Conservation (phyloP, 176 grass and related monocot species). For the Oryza nivara region DNA sequence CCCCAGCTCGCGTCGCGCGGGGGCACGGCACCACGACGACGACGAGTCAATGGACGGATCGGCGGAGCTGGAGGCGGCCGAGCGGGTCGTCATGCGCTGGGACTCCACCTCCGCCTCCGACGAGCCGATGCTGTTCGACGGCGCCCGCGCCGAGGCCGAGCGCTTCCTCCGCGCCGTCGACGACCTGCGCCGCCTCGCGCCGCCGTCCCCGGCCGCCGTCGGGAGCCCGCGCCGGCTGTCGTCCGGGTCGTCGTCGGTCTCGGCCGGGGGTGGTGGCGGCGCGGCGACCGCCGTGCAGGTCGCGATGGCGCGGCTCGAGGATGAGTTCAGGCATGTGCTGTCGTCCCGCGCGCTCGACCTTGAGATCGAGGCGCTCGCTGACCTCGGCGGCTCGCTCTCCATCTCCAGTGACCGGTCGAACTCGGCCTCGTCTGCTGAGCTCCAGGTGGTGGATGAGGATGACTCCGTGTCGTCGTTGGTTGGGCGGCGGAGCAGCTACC, state of each 20-base stretch:
- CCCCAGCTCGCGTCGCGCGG: slow-evolving; percentile 24
- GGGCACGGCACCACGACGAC: background rate
- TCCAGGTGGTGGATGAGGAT: slow-evolving; percentile 34
- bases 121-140: slow-evolving; percentile 63
- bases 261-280: background rate
- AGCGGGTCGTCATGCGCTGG: slow-evolving; percentile 59
- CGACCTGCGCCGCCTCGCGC: slow-evolving; percentile 61
- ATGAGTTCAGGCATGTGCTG: slow-evolving; percentile 81
- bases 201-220: slow-evolving; percentile 37
- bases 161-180: slow-evolving; percentile 71
- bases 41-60: slow-evolving; percentile 63
- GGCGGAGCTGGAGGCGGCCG: slow-evolving; percentile 62
- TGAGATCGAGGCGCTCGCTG: slow-evolving; percentile 62
- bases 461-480: slow-evolving; percentile 41
- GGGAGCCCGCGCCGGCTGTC: slow-evolving; percentile 62
- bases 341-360: slow-evolving; percentile 58
- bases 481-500: slow-evolving; percentile 62
- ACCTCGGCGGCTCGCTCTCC: slow-evolving; percentile 54
- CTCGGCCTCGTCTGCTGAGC: slow-evolving; percentile 26
- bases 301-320: slow-evolving; percentile 79
- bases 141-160: slow-evolving; percentile 57
- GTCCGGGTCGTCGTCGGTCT: slow-evolving; percentile 35
- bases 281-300: slow-evolving; percentile 47
- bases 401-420: slow-evolving; percentile 51
- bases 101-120: slow-evolving; percentile 49